Base-by-base conservation (phyloP, 2,329 filamentous ascomycete species). In the Penicillium sp. region DNA sequence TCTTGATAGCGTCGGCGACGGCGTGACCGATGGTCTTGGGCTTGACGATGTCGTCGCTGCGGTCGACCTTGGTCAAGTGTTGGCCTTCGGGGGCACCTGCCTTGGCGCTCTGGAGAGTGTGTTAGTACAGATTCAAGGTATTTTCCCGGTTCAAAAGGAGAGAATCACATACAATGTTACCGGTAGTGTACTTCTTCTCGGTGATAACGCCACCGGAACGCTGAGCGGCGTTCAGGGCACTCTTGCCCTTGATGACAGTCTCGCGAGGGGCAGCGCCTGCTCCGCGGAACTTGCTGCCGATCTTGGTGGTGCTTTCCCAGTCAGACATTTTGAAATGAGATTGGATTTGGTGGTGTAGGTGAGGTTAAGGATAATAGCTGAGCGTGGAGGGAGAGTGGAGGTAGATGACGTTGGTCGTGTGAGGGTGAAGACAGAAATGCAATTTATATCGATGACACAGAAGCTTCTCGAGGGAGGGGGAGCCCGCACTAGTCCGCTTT, bases 21-120 rank as follows among this genome's bases (percentile, higher is more conserved):
- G 84, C 82, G 69, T 83, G 82, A 73, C 91, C 91, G 56, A 97
- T 82, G 44, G 91, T 95, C 80, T 96, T 96, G 71, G 91, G 92
- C 81, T 96, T 96, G 78, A 97, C 88, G 78, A 97, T 96, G 74
- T 97, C 94, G 81, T 97, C 92, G 73, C 87, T 88, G 66, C 93
- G 92, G 82, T 97, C 94, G 76, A 99, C 92, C 82, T 97, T 97
- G 65, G 94, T 97, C 63, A 97, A 83, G 73, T 90, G 92, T 80
- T 99, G 94, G 67, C 94, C 94, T 78, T 97, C 93, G 64, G 81
- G 69, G 51, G 72, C 82, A 59, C 78, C 79, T 57, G 77, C 53
- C 54, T 72, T 73, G 25, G 62, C 65, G 41, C 80, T 72, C 78
- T 83, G 62, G 37, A 14, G 14, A 35, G n/a, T 17, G 35, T 5